These are phyloP conservation scores for Xylariaceae sp. DNA, from an alignment of 2,329 filamentous ascomycete genomes.

Conservation along the genomic window DNA sequence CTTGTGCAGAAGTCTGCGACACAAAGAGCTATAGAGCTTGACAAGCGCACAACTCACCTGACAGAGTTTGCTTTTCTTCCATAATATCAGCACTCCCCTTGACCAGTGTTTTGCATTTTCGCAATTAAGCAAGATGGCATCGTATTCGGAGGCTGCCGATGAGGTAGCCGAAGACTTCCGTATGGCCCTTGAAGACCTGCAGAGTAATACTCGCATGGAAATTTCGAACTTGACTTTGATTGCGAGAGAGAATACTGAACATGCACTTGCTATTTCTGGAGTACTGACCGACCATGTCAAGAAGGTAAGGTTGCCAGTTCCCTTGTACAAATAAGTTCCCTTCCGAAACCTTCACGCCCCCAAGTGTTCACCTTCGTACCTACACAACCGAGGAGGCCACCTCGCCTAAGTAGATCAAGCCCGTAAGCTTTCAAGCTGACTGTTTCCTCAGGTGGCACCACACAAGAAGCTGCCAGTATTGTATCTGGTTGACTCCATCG, in stretches of 20 bases:
- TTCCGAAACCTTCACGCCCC: background rate
- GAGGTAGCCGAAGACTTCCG: conserved; percentile 95
- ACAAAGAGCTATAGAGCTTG: conserved; percentile 1
- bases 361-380: conserved; percentile 3
- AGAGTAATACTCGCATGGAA: conserved; percentile 86
- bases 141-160: conserved; percentile 48
- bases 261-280: conserved; percentile 88
- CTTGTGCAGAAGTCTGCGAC: background rate
- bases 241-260: conserved; percentile 93
- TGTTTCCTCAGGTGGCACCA: conserved; percentile 67
- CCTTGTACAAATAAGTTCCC: background rate
- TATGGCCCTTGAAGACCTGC: conserved; percentile 86
- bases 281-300: conserved; percentile 91
- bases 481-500: conserved; percentile 95
- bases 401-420: too few relatives aligned
- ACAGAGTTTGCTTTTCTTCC: conserved; percentile 3
- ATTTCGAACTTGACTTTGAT: conserved; percentile 98
- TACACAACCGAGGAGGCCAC: background rate
- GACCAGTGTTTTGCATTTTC: conserved; percentile 12
- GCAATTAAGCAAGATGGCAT: conserved; percentile 17
- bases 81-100: conserved; percentile 3
- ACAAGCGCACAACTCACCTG: background rate
- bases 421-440: too few relatives aligned
- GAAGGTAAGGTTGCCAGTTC: conserved; percentile 63
- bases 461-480: conserved; percentile 90